A percentile compares a stretch with the other conserved stretches of the same genome.
phyloP scores from a whole-genome alignment of 495 filamentous ascomycete genomes.

The Penicillium canescens region DNA sequence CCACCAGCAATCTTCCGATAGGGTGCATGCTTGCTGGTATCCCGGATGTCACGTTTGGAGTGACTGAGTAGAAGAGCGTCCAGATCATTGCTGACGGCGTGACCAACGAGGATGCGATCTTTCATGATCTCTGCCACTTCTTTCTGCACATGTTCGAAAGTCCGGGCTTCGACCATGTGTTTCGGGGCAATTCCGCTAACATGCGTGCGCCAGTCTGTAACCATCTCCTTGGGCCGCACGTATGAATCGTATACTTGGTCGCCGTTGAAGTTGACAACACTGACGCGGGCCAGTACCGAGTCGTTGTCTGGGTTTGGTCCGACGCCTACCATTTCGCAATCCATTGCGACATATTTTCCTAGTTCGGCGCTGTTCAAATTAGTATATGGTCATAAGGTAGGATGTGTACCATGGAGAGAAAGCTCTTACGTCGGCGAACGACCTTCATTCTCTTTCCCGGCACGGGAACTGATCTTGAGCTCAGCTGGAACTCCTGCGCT shows the following conservation, averaged over 20 bases:
- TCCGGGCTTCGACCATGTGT: constrained; percentile 65
- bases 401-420: background rate
- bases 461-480: constrained; percentile 16
- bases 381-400: constrained; percentile 4
- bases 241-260: constrained; percentile 89
- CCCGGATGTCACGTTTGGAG: constrained; percentile 72
- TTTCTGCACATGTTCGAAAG: constrained; percentile 72
- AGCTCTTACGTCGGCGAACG: constrained; percentile 44
- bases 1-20: constrained; percentile 77
- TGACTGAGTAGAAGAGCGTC: constrained; percentile 74
- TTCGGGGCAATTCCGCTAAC: constrained; percentile 76
- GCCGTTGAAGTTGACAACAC: constrained; percentile 89
- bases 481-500: constrained; percentile 15
- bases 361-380: constrained; percentile 47
- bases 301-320: constrained; percentile 65
- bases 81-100: constrained; percentile 87
- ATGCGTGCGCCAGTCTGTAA: constrained; percentile 86
- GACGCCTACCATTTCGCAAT: constrained; percentile 98
- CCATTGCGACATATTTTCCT: constrained; percentile 87
- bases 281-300: constrained; percentile 77
- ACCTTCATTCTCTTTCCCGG: constrained; percentile 52
- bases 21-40: constrained; percentile 75
- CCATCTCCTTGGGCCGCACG: constrained; percentile 71
- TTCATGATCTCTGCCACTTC: constrained; percentile 71
- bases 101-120: constrained; percentile 78